A percentile compares a stretch with the other conserved stretches of the same genome.
phyloP scores from a whole-genome alignment of 148 eudicot genomes.

The Cornus suecica region DNA sequence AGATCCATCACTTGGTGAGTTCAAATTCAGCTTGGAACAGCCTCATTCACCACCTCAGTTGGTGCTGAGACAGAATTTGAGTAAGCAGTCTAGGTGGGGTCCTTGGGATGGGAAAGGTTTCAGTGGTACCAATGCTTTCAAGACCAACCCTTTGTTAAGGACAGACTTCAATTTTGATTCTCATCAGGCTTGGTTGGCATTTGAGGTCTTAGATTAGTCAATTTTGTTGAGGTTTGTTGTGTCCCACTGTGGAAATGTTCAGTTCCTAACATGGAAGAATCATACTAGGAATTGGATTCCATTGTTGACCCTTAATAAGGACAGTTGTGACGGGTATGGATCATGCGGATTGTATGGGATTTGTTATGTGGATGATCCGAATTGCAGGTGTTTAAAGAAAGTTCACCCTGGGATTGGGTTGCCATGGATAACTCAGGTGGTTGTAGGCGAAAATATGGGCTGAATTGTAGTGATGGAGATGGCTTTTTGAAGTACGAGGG shows the following conservation, averaged over 20 bases:
- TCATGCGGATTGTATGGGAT: constrained; percentile 25
- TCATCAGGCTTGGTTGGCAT: constrained; percentile 1
- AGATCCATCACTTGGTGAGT: constrained; percentile 7
- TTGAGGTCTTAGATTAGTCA: constrained; percentile 6
- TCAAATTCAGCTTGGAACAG: constrained; percentile 4
- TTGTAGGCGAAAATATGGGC: constrained; percentile 9
- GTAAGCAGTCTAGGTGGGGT: constrained; percentile 18
- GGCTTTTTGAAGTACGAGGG: constrained; percentile 23
- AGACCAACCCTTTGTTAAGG: constrained; percentile 9
- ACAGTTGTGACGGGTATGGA: constrained; percentile 14
- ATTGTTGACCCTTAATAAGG: constrained; percentile 8
- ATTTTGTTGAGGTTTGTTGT: constrained; percentile 13
- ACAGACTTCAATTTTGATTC: not conserved
- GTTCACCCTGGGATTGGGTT: constrained; percentile 11
- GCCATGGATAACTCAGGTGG: constrained; percentile 16
- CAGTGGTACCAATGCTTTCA: constrained; percentile 1
- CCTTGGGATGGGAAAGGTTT: constrained; percentile 22
- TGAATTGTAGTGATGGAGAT: constrained; percentile 22
- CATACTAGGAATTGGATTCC: constrained; percentile 1
- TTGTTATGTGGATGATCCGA: constrained; percentile 11
- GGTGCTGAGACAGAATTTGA: not conserved
- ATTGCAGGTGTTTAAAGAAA: constrained; percentile 20
- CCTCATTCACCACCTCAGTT: constrained; percentile 16
- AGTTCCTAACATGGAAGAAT: constrained; percentile 11
- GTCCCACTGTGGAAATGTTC: constrained; percentile 6